These are phyloP conservation scores for sunflower (Helianthus annuus) DNA, from an alignment of 129 eudicot species.

Conservation along the genomic window HanXRQr2.0-SUNRISE NC_035435.2:17732668-17733167, in stretches of 20 bases:
- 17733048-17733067: background rate
- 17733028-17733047: background rate
- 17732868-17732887: background rate
- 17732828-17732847: background rate
- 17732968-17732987: background rate
- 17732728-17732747: too few relatives aligned
- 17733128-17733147: conserved; percentile 81
- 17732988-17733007: background rate
- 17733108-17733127: background rate
- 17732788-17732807: too few relatives aligned
- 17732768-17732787: too few relatives aligned
- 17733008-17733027: background rate
- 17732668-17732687: too few relatives aligned
- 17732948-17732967: background rate
- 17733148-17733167: conserved; percentile 77
- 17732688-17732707: too few relatives aligned
- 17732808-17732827: too few relatives aligned
- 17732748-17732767: too few relatives aligned
- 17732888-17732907: background rate
- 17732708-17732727: too few relatives aligned
- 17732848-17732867: background rate
- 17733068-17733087: background rate
- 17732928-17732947: background rate
- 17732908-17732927: background rate
- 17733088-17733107: conserved; percentile 1